Base-by-base conservation (phyloP, 371 early-diverging fungal species). In the Zychaea mexicana region DNA sequence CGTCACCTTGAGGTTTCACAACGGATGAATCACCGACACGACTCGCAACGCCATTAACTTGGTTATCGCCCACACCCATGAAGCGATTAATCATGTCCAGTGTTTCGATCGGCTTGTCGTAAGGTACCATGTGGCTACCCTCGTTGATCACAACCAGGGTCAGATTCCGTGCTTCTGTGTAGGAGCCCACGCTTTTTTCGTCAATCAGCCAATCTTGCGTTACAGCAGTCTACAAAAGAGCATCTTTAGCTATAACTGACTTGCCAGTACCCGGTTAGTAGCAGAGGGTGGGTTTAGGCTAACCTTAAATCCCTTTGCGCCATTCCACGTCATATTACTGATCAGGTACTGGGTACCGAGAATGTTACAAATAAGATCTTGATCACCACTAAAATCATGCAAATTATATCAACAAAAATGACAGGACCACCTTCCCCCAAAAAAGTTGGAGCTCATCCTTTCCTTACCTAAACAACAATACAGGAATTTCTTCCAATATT, bases 61-160 rank as follows among this genome's bases (percentile, higher is more conserved):
- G 38, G 27, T 70, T 68, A 55, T 71, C 69, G 22, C 77, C 76
- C 8, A 84, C 83, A 19, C 88, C 82, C 63, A 94, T 86, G 54
- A 92, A 87, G 33, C 91, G 79, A 69, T 92, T 89, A 60, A 92
- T 87, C 85, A 94, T 87, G 56, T 89, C 92, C 42, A 88, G 59
- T 13, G 87, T 74, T 32, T 79, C 90, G 13, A 74, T 36, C 0
- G 93, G 91, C 36, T 76, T 65, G 66, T 94, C 94, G 32, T 92
- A 86, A 21, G 94, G 90, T 0, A 88, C 88, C 95, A 95, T 95
- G 68, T 95, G 95, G 36, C 87, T 87, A 13, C 89, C 89, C 64
- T 91, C 84, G 57, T 84, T 78, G 26, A 93, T 75, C 8, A 88
- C 22, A 0, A 88, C 86, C 72, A 87, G 89, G 1, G 86, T 88